Conservation (phyloP, 2,329 filamentous ascomycete species). For the Fusarium sp. region DNA sequence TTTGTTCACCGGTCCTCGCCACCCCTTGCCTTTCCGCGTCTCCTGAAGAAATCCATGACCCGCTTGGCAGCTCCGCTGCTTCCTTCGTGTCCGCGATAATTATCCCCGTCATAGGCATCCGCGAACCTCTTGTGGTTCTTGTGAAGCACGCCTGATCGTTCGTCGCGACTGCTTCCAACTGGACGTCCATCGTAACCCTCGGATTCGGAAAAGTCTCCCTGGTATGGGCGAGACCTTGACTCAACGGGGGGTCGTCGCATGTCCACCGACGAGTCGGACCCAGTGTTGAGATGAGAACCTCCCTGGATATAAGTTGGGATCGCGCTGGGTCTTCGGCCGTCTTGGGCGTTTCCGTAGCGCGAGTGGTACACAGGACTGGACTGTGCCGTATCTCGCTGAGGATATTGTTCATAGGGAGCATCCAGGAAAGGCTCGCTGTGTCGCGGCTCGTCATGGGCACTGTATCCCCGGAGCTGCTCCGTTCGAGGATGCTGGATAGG, state of each 20-base stretch:
- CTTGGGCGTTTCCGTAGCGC: slow-evolving; percentile 53
- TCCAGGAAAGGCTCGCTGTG: slow-evolving; percentile 54
- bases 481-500: slow-evolving; percentile 58
- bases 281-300: slow-evolving; percentile 58
- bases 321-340: slow-evolving; percentile 53
- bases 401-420: slow-evolving; percentile 50
- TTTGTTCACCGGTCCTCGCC: slow-evolving; percentile 61
- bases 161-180: slow-evolving; percentile 51
- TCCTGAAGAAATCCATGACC: slow-evolving; percentile 98
- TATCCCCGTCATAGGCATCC: slow-evolving; percentile 85
- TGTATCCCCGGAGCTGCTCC: slow-evolving; percentile 47
- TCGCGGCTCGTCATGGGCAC: slow-evolving; percentile 49
- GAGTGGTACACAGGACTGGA: slow-evolving; percentile 54
- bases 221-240: slow-evolving; percentile 54
- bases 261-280: slow-evolving; percentile 65
- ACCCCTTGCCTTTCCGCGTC: slow-evolving; percentile 79
- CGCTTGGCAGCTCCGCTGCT: slow-evolving; percentile 87
- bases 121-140: slow-evolving; percentile 89
- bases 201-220: slow-evolving; percentile 53
- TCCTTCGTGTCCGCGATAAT: slow-evolving; percentile 73
- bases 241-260: slow-evolving; percentile 54
- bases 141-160: slow-evolving; percentile 70
- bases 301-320: slow-evolving; percentile 58
- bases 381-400: slow-evolving; percentile 47
- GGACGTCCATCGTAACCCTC: slow-evolving; percentile 55